Evolutionary conservation across 176 grass and related monocot genomes (phyloP), one percentile per base, ranked within the genome.

Genomic region (Chrysopogon serrulatus): DNA sequence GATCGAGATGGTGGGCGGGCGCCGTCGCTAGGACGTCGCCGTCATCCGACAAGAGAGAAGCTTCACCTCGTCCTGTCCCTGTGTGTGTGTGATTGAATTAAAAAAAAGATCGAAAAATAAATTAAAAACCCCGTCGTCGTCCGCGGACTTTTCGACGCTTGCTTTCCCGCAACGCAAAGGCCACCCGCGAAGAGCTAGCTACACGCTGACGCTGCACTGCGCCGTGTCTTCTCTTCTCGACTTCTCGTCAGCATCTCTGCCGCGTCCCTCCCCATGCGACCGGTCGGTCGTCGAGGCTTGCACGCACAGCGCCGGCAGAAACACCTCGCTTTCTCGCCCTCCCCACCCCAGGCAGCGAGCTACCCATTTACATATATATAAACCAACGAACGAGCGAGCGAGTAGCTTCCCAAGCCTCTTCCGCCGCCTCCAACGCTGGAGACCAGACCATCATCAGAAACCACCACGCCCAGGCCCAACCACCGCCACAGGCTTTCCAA

Each of bases 241-340:
- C 62, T 18, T 0, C 62, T n/a, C 60, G 5, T n/a, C n/a, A n/a
- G n/a, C n/a, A n/a, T n/a, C 12, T 3, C 11, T 16, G 12, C 23
- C 68, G 47, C 47, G 47, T 47, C 17, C 47, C 47, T 47, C 17
- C 47, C 47, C 47, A 8, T 6, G 66, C 0, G 7, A 15, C 23
- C 53, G 33, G 54, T 57, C 23, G 74, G 51, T 37, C 51, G 51
- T 37, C 51, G 51, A 3, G 8, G 23, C 54, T 24, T 3, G 51
- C 51, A 56, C 51, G 19, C 51, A 41, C 32, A 21, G 5, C 33
- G 73, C 53, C n/a, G n/a, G 17, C 56, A 56, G 21, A 30, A 75
- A 54, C 82, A 34, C 17, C 69, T 85, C 82, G 31, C 87, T 89
- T 80, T 85, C 87, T 68, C 33, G 69, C 51, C 63, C 11, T 63